Evolutionary conservation across 164 flowering plant species (phyloP).

Genomic region (Umbilicus rupestris): DNA sequence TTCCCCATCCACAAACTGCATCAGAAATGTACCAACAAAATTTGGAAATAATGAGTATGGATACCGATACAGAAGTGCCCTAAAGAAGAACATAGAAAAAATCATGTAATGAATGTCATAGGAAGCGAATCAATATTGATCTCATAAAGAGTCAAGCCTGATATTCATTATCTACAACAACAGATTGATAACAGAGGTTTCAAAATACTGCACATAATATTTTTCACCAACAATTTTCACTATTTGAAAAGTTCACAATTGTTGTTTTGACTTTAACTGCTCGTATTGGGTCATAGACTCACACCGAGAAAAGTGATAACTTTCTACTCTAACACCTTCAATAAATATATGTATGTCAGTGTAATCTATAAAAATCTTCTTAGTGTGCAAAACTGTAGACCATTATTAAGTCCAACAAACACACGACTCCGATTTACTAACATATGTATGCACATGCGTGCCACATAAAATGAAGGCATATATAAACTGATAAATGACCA

Average conservation of each 20-base stretch:
- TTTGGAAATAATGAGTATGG: neutral
- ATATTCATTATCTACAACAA: neutral
- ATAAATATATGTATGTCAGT: neutral
- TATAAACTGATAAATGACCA: neutral
- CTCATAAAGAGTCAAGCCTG: neutral
- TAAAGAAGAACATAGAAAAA: no score
- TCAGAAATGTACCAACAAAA: neutral
- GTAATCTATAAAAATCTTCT: neutral
- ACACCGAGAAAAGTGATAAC: neutral
- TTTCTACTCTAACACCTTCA: neutral
- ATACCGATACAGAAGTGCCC: neutral
- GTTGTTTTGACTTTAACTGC: neutral
- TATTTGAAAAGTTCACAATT: neutral
- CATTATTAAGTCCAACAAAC: neutral
- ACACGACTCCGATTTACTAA: neutral
- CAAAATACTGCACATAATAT: neutral
- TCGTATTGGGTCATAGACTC: neutral
- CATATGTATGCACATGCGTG: neutral
- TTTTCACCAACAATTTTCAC: neutral
- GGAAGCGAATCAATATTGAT: neutral
- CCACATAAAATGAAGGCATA: neutral
- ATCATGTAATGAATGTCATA: neutral
- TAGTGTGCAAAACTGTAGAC: neutral
- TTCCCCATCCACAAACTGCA: constrained; percentile 78
- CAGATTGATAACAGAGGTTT: neutral